phyloP scores from a whole-genome alignment of 148 eudicot genomes.

The Heliamphora exappendiculata region DNA sequence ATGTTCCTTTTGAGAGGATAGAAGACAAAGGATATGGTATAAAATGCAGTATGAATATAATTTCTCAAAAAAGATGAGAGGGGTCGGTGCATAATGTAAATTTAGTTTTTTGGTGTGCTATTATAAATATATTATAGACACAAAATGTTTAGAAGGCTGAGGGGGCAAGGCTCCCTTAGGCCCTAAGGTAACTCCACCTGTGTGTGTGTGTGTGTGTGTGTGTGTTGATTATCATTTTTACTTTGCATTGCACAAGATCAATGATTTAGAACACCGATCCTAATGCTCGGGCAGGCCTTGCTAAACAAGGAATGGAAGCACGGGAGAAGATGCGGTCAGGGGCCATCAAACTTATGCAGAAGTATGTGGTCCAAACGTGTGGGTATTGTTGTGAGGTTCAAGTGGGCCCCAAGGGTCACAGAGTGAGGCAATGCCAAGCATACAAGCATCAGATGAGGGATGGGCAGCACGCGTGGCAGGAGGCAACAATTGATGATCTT shows the following conservation, averaged over 20 bases:
- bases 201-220: not conserved
- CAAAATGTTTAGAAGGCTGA: too few species aligned
- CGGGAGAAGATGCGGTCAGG: conserved; percentile 29
- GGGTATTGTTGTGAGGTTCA: conserved; percentile 39
- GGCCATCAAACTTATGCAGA: conserved; percentile 25
- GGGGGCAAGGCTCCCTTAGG: too few species aligned
- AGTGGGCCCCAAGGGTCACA: conserved; percentile 41
- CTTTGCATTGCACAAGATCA: not conserved
- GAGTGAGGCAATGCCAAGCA: conserved; percentile 36
- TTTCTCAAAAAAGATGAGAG: too few species aligned
- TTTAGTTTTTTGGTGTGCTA: too few species aligned
- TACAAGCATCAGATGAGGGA: conserved; percentile 47
- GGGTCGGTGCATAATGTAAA: too few species aligned
- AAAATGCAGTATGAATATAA: too few species aligned
- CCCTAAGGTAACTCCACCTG: too few species aligned
- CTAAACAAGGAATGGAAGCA: conserved; percentile 29
- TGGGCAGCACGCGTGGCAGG: conserved; percentile 45
- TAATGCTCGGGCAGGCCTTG: conserved; percentile 19
- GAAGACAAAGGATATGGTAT: too few species aligned
- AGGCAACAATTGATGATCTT: conserved; percentile 34
- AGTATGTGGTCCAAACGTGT: conserved; percentile 35
- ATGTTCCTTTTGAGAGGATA: too few species aligned
- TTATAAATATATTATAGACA: too few species aligned
- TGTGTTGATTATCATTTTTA: not conserved
- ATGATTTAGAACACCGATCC: not conserved